phyloP scores from a whole-genome alignment of 1,139 yeast species.

The Pichia sp. region DNA sequence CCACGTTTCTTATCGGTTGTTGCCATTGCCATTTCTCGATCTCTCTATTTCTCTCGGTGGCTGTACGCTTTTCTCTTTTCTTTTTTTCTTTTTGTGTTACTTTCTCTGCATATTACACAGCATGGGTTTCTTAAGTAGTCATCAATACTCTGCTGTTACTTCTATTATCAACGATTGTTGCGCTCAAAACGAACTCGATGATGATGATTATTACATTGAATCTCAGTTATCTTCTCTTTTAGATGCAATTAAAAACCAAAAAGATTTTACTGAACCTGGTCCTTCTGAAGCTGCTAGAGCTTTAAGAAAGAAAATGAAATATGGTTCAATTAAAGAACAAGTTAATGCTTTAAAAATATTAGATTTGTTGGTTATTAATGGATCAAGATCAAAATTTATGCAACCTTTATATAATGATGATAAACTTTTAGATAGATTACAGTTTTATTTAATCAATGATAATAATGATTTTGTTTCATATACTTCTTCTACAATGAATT shows the following conservation, averaged over 20 bases:
- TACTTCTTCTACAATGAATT: slow-evolving; percentile 20
- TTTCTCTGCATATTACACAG: neutral
- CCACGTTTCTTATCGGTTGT: too few relatives aligned
- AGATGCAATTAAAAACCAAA: slow-evolving; percentile 38
- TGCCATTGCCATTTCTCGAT: too few relatives aligned
- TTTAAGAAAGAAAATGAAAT: slow-evolving; percentile 77
- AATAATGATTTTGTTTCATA: slow-evolving; percentile 34
- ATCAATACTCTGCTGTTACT: slow-evolving; percentile 51
- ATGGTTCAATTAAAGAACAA: slow-evolving; percentile 64
- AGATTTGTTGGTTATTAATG: slow-evolving; percentile 73
- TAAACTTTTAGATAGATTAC: slow-evolving; percentile 61
- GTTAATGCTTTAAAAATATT: slow-evolving; percentile 60
- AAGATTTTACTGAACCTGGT: slow-evolving; percentile 36
- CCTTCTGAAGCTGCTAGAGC: slow-evolving; percentile 87
- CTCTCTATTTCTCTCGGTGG: too few relatives aligned
- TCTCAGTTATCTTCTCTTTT: slow-evolving; percentile 40
- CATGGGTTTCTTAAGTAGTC: slow-evolving; percentile 46
- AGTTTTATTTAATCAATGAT: slow-evolving; percentile 37
- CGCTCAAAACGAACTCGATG: slow-evolving; percentile 32
- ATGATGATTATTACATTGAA: slow-evolving; percentile 32
- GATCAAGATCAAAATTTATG: slow-evolving; percentile 41
- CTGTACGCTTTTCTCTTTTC: too few relatives aligned
- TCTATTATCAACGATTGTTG: slow-evolving; percentile 44
- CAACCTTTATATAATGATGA: slow-evolving; percentile 59
- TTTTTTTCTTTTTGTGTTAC: neutral